phyloP scores from a whole-genome alignment of 1,284 basidiomycete genomes.

The Sporisorium reilianum region DNA sequence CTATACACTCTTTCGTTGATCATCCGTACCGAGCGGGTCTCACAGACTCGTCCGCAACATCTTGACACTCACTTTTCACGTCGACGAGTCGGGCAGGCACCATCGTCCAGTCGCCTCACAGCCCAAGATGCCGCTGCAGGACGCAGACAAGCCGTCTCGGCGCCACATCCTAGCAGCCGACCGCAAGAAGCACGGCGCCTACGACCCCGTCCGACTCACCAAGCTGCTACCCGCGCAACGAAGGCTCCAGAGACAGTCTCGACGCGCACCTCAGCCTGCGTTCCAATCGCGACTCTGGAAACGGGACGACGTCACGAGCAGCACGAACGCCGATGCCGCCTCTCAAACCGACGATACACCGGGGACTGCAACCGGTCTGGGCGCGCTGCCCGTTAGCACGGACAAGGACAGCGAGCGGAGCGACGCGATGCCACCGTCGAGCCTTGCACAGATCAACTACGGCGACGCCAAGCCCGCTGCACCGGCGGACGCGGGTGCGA shows the following conservation, averaged over 20 bases:
- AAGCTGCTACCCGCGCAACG: neutral
- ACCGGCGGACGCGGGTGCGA: neutral
- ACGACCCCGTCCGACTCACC: slow-evolving; percentile 21
- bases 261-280: neutral
- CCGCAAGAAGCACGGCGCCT: slow-evolving; percentile 25
- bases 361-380: too few species aligned
- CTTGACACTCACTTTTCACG: neutral
- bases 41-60: neutral
- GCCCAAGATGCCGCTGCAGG: slow-evolving; percentile 17
- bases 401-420: neutral
- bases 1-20: neutral
- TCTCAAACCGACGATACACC: neutral
- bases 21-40: neutral
- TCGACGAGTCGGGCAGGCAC: neutral
- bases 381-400: too few species aligned
- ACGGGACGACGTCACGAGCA: neutral
- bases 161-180: slow-evolving; percentile 15
- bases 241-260: neutral
- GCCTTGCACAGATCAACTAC: slow-evolving; percentile 6
- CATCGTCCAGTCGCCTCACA: neutral
- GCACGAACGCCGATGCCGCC: neutral
- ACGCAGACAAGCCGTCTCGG: slow-evolving; percentile 17
- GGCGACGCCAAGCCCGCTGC: neutral
- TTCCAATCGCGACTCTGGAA: neutral
- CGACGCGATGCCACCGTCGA: neutral